Evolutionary conservation across 768 basidiomycete genomes (phyloP).

Genomic region (Galerina marginata): DNA sequence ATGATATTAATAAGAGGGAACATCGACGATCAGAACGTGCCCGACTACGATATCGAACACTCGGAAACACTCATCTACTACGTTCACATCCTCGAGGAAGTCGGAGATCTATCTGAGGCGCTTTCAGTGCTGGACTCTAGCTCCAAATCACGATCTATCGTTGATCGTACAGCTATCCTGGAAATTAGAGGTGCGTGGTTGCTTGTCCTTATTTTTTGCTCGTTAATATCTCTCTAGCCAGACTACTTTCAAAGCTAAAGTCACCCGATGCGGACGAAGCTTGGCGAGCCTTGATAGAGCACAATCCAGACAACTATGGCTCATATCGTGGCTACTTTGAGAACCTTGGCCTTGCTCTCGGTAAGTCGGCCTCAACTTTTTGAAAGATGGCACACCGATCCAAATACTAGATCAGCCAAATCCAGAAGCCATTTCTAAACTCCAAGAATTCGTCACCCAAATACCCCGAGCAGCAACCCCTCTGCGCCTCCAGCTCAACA

Average conservation of each 20-base stretch:
- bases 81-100: conserved; percentile 72
- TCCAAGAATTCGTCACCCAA: conserved; percentile 64
- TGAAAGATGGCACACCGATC: conserved; percentile 2
- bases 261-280: conserved; percentile 77
- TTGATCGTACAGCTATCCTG: conserved; percentile 73
- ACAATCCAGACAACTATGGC: conserved; percentile 82
- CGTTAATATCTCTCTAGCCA: conserved; percentile 53
- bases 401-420: conserved; percentile 55
- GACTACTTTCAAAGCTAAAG: conserved; percentile 71
- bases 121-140: conserved; percentile 66
- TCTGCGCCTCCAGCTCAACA: conserved; percentile 70
- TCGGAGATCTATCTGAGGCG: conserved; percentile 66
- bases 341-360: conserved; percentile 67
- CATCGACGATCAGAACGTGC: conserved; percentile 59
- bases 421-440: conserved; percentile 55
- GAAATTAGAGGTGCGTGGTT: conserved; percentile 63
- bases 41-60: conserved; percentile 80
- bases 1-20: neutral
- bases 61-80: conserved; percentile 86
- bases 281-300: conserved; percentile 81
- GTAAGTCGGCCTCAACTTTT: conserved; percentile 42
- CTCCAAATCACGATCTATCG: conserved; percentile 66
- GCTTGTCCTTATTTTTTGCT: conserved; percentile 11
- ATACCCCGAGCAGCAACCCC: conserved; percentile 76
- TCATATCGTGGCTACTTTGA: conserved; percentile 80